These are phyloP conservation scores for Metarhizium album DNA, from an alignment of 2,329 filamentous ascomycete species.

Conservation along the genomic window DNA sequence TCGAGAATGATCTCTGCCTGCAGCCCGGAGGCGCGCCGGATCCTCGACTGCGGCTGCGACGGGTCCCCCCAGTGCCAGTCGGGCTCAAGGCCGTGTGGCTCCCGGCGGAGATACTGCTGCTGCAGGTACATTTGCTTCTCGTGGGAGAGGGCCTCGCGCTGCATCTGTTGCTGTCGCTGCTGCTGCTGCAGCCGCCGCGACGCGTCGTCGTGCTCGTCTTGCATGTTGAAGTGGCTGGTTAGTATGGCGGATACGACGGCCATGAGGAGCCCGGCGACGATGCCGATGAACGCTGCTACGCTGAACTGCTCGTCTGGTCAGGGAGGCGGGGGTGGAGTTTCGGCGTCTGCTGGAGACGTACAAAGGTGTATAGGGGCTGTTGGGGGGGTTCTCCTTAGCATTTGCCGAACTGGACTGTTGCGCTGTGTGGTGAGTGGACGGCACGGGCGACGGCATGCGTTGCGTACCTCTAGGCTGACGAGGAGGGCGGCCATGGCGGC, in stretches of 20 bases:
- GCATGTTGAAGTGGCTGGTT: constrained; percentile 37
- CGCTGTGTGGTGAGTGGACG: too few species aligned
- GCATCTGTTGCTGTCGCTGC: too few species aligned
- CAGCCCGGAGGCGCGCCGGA: constrained; percentile 36
- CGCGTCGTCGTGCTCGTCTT: constrained; percentile 14
- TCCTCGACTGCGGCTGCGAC: constrained; percentile 15
- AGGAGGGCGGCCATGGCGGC: not conserved
- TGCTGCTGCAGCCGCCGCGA: constrained; percentile 5
- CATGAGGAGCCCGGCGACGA: constrained; percentile 48
- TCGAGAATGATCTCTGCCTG: constrained; percentile 60
- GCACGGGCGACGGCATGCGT: too few species aligned
- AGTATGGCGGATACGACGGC: constrained; percentile 45
- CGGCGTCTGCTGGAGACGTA: not conserved
- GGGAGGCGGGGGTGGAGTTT: not conserved
- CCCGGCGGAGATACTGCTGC: constrained; percentile 4
- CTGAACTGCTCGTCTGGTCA: constrained; percentile 35
- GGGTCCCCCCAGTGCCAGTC: constrained; percentile 28
- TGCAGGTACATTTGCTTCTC: constrained; percentile 5
- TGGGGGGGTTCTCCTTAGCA: too few species aligned
- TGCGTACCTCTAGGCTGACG: constrained; percentile 6
- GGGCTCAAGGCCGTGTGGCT: constrained; percentile 18
- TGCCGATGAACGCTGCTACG: constrained; percentile 57
- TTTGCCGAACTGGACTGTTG: too few species aligned
- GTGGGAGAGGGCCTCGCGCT: constrained; percentile 7
- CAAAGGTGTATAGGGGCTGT: not conserved